Conservation (phyloP, 768 basidiomycete genomes). For the Russula brevipes region DNA sequence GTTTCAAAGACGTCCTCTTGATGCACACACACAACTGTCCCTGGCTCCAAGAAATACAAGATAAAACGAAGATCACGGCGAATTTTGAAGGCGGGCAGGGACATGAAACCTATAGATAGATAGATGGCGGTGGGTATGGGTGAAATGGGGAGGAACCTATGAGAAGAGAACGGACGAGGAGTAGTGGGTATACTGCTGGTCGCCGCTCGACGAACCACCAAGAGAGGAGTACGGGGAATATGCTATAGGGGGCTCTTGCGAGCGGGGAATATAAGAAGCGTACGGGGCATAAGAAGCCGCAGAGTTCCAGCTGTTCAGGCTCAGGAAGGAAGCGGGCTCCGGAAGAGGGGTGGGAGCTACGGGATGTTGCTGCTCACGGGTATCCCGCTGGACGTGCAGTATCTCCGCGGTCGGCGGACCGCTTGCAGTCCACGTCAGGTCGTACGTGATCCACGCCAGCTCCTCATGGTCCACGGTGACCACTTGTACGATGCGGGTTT, state of each 20-base stretch:
- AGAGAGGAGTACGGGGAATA: conserved; percentile 16
- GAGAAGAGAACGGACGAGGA: conserved; percentile 25
- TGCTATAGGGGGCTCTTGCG: not conserved
- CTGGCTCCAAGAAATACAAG: conserved; percentile 21
- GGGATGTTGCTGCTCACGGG: conserved; percentile 25
- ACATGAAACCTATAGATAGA: conserved; percentile 7
- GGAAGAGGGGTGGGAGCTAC: conserved; percentile 30
- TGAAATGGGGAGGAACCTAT: not conserved
- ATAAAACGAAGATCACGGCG: conserved; percentile 3
- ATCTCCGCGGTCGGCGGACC: conserved; percentile 54
- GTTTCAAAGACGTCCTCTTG: conserved; percentile 15
- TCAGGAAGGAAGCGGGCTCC: conserved; percentile 27
- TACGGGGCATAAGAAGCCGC: conserved; percentile 10
- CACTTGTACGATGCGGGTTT: conserved; percentile 64
- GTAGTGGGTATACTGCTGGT: conserved; percentile 22
- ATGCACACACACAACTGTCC: conserved; percentile 16
- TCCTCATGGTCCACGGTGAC: conserved; percentile 59
- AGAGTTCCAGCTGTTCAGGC: conserved; percentile 11
- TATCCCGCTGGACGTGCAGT: conserved; percentile 45
- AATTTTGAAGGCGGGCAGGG: conserved; percentile 11
- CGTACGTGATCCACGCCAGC: conserved; percentile 60
- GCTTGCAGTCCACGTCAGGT: conserved; percentile 52
- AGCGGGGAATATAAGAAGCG: conserved; percentile 15
- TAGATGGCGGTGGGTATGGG: conserved; percentile 9
- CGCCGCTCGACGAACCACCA: conserved; percentile 11